Evolutionary conservation across 202 grass and related monocot genomes (phyloP).

Genomic region (Zoysia matrella): DNA sequence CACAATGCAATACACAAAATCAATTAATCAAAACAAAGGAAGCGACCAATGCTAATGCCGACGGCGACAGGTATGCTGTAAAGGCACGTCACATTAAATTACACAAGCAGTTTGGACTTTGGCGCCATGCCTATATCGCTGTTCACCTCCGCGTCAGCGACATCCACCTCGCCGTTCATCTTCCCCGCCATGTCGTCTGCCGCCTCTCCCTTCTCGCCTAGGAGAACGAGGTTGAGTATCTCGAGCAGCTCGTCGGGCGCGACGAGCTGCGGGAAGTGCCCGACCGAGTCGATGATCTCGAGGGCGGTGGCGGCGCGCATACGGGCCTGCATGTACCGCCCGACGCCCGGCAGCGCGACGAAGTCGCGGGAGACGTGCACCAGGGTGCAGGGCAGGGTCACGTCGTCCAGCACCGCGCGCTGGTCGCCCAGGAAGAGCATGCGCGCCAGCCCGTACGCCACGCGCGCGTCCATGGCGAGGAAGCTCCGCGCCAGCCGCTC

Average conservation of each 20-base stretch:
- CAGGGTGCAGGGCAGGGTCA: constrained; percentile 59
- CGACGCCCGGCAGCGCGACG: constrained; percentile 52
- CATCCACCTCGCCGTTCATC: not conserved
- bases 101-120: not conserved
- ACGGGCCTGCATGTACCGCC: constrained; percentile 60
- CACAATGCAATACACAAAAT: not conserved
- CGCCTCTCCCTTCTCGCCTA: too few species aligned
- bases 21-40: not conserved
- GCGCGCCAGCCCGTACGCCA: constrained; percentile 50
- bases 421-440: constrained; percentile 76
- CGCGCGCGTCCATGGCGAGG: constrained; percentile 66
- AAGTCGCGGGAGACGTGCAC: constrained; percentile 61
- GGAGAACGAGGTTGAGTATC: constrained; percentile 25
- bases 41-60: not conserved
- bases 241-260: constrained; percentile 50
- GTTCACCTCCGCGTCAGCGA: constrained; percentile 14
- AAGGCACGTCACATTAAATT: not conserved
- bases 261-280: constrained; percentile 35
- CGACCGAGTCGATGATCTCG: constrained; percentile 50
- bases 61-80: too few species aligned
- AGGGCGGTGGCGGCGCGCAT: constrained; percentile 38
- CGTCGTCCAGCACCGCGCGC: constrained; percentile 46
- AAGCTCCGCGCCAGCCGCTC: constrained; percentile 61
- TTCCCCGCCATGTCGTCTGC: not conserved
- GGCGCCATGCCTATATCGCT: constrained; percentile 7